Evolutionary conservation across 352 stramenopile species (phyloP), one percentile per base, ranked within the genome.

Genomic region (Hyaloperonospora arabidopsidis): DNA sequence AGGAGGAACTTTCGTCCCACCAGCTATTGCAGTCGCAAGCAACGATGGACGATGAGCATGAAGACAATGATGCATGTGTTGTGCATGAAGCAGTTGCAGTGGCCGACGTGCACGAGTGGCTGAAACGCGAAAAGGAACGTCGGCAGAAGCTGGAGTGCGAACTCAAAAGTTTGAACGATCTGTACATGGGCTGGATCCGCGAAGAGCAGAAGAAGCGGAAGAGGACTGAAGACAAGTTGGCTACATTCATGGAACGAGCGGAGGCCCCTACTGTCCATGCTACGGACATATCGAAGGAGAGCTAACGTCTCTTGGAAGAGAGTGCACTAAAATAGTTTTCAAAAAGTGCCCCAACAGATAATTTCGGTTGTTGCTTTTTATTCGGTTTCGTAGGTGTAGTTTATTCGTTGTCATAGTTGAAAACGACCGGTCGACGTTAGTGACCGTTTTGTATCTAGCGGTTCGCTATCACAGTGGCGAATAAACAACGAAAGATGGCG

Each of bases 121-220:
- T 89, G 40, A 65, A 68, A 18, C 63, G 76, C 13, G 79, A 93
- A 61, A 84, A 87, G 52, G 76, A 88, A 21, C 78, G 76, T 17
- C 79, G 78, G 2, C 15, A 59, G 47, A 86, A 89, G 68, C 51
- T 93, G 19, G 82, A 93, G 55, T 72, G 81, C 35, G 79, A 93
- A 50, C 59, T 93, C 18, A 88, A 88, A 61, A 86, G 72, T 38
- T 61, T 93, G 45, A 88, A 88, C 50, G 74, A 87, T 6, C 57
- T 90, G 55, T 93, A 90, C 65, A 89, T 89, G 79, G 66, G 71
- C 12, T 93, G 82, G 82, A 86, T 93, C 57, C 76, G 76, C 17
- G 74, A 89, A 35, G 82, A 93, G 64, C 79, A 89, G 57, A 70
- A 59, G 18, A 90, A 90, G 59, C 77, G 80, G 29, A 86, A 87